Evolutionary conservation across 768 basidiomycete genomes (phyloP), one percentile per base, ranked within the genome.

Genomic region (Auricularia sp.): DNA sequence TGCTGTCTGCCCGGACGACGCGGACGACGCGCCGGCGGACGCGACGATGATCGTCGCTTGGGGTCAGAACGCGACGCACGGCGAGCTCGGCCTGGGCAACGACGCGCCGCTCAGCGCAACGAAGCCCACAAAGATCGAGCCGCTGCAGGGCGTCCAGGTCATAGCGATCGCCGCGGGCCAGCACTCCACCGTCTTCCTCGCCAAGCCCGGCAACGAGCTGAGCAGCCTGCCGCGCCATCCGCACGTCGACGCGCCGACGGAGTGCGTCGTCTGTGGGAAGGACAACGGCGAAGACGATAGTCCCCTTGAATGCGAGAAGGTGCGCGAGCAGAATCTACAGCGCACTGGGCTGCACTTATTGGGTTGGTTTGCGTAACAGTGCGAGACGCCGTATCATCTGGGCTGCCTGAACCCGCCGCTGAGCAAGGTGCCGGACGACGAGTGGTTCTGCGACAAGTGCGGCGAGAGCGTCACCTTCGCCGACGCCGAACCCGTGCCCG

Each of bases 251-350:
- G 81, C 87, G 4, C 85, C 88, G 0, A 81, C 84, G 16, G 69
- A 81, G 12, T 97, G 95, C 73, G 77, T 89, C 12, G 79, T 84
- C 16, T 98, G 95, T 71, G 76, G 77, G 59, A 79, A 81, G 68
- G 90, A 90, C 62, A 77, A 83, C 33, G 89, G 86, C 18, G 88
- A 88, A 29, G 87, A 87, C 60, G 87, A 85, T 65, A 78, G 82
- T 42, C 86, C 86, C 18, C 77, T 98, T 51, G 93, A 91, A 71
- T 98, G 95, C 70, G 95, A 98, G 72, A 95, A 93, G 84, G 93
- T 90, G 63, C 54, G 72, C 64, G 21, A 8, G n/a, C 3, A 42
- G 39, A 54, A 61, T 21, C 33, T 43, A 62, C 16, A 44, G n/a
- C 23, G 62, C 61, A 21, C 35, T 21, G 58, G 34, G 23, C 18